Evolutionary conservation across 805 yeast species (phyloP).

Genomic region (Clavispora vitiphila): DNA sequence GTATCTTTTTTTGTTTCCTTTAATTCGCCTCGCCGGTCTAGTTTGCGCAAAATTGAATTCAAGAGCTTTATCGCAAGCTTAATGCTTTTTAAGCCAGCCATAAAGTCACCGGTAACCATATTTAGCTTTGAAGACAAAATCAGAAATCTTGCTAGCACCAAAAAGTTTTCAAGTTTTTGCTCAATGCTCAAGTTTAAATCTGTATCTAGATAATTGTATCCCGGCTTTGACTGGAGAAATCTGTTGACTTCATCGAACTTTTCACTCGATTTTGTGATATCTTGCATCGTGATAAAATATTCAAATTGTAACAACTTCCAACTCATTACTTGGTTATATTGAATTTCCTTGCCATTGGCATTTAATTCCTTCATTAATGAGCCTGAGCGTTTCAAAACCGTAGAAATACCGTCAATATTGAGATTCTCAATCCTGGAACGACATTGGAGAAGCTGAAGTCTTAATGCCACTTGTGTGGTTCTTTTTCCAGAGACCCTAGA

Average conservation of each 20-base stretch:
- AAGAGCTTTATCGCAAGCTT: slow-evolving; percentile 49
- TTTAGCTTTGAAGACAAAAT: slow-evolving; percentile 23
- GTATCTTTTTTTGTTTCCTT: slow-evolving; percentile 33
- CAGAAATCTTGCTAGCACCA: slow-evolving; percentile 34
- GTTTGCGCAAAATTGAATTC: slow-evolving; percentile 47
- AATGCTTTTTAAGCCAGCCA: slow-evolving; percentile 32
- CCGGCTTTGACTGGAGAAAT: slow-evolving; percentile 23
- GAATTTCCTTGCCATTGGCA: neutral
- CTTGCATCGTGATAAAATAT: slow-evolving; percentile 16
- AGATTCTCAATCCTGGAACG: neutral
- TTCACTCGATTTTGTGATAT: slow-evolving; percentile 16
- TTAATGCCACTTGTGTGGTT: neutral
- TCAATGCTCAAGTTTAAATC: neutral
- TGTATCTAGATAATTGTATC: slow-evolving; percentile 14
- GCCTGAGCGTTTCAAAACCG: slow-evolving; percentile 13
- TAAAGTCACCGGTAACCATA: slow-evolving; percentile 12
- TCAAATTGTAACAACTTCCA: slow-evolving; percentile 30
- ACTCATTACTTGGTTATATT: slow-evolving; percentile 13
- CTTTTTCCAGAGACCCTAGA: neutral
- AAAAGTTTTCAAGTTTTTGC: slow-evolving; percentile 8
- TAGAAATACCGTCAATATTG: slow-evolving; percentile 6
- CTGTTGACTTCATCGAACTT: slow-evolving; percentile 20
- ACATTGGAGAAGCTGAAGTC: neutral
- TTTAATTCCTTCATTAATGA: slow-evolving; percentile 3
- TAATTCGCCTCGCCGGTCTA: slow-evolving; percentile 15